These are phyloP conservation scores for Ophiosphaerella narmari DNA, from an alignment of 2,329 filamentous ascomycete species.

Conservation along the genomic window DNA sequence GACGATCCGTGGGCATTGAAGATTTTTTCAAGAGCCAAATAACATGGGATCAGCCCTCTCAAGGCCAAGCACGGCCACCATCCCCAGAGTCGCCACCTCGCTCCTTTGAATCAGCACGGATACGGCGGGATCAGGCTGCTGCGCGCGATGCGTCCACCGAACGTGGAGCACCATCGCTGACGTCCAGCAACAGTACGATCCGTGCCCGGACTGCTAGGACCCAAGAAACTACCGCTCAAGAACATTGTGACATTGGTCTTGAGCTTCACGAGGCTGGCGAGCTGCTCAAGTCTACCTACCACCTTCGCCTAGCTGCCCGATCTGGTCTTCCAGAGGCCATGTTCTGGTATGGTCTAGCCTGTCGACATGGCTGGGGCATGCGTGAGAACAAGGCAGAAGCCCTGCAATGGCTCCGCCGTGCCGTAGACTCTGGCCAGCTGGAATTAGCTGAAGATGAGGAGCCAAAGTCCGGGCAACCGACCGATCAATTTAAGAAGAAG, in stretches of 20 bases:
- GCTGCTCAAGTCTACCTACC: slow-evolving; percentile 92
- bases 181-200: slow-evolving; percentile 52
- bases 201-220: slow-evolving; percentile 49
- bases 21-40: slow-evolving; percentile 56
- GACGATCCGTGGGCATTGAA: slow-evolving; percentile 52
- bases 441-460: slow-evolving; percentile 85
- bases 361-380: slow-evolving; percentile 98
- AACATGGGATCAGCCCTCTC: slow-evolving; percentile 62
- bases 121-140: slow-evolving; percentile 16
- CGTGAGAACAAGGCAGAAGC: slow-evolving; percentile 87
- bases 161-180: slow-evolving; percentile 38
- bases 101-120: slow-evolving; percentile 37
- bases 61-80: slow-evolving; percentile 36
- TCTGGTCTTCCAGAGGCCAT: slow-evolving; percentile 89
- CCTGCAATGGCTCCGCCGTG: slow-evolving; percentile 88
- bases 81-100: slow-evolving; percentile 47
- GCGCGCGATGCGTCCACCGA: slow-evolving; percentile 25
- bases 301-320: slow-evolving; percentile 85
- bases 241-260: slow-evolving; percentile 89
- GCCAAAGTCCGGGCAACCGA: slow-evolving; percentile 63
- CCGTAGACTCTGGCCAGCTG: slow-evolving; percentile 79
- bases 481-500: slow-evolving; percentile 73
- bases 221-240: slow-evolving; percentile 77
- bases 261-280: slow-evolving; percentile 86
- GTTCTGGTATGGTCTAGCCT: slow-evolving; percentile 93